These are phyloP conservation scores for Chrysoporthe austroafricana DNA, from an alignment of 2,329 filamentous ascomycete species.

Conservation along the genomic window DNA sequence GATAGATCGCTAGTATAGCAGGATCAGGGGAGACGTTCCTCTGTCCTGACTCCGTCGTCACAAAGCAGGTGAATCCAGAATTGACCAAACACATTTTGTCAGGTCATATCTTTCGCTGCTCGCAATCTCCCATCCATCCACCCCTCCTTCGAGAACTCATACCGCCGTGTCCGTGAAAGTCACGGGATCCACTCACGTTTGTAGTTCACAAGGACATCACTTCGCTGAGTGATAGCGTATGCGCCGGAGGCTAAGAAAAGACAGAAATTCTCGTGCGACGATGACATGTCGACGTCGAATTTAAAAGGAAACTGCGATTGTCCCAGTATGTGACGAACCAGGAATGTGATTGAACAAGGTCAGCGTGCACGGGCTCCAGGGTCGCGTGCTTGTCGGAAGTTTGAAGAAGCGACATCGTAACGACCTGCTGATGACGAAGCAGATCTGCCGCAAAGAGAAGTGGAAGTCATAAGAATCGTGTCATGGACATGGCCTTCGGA, in stretches of 20 bases:
- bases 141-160: conserved; percentile 16
- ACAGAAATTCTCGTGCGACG: conserved; percentile 17
- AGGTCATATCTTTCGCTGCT: conserved; percentile 11
- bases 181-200: conserved; percentile 8
- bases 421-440: conserved; percentile 17
- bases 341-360: conserved; percentile 18
- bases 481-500: conserved; percentile 14
- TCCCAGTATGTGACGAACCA: conserved; percentile 25
- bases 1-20: conserved; percentile 28
- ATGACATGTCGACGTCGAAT: conserved; percentile 13
- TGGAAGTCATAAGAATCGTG: conserved; percentile 10
- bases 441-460: conserved; percentile 14
- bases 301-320: conserved; percentile 17
- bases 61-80: neutral
- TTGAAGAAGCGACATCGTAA: conserved; percentile 3
- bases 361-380: conserved; percentile 9
- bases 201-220: conserved; percentile 17
- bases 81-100: neutral
- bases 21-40: conserved; percentile 13
- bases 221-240: conserved; percentile 14
- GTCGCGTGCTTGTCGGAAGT: conserved; percentile 18
- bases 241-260: conserved; percentile 8
- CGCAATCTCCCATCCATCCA: neutral
- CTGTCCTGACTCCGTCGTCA: neutral
- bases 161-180: conserved; percentile 17